Conservation (phyloP, 23 red algal species). For the Gracilariopsis chorda region DNA sequence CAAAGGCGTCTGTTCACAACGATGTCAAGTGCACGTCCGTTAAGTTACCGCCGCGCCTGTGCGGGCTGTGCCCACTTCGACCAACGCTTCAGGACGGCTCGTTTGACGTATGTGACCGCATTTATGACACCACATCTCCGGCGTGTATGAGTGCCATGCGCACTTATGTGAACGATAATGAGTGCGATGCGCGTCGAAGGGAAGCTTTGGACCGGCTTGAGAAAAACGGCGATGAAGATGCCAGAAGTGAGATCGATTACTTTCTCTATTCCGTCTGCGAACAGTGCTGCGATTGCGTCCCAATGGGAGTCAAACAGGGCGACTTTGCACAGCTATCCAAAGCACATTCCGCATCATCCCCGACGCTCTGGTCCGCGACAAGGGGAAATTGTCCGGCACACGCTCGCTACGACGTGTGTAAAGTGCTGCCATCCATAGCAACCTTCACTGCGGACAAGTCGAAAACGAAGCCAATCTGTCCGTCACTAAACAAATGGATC, state of each 20-base stretch:
- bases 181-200: slow-evolving; percentile 3
- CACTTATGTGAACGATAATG: slow-evolving; percentile 22
- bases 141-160: background rate
- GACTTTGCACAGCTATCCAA: background rate
- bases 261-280: slow-evolving; percentile 60
- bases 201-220: background rate
- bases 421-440: slow-evolving; percentile 15
- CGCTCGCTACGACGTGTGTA: slow-evolving; percentile 41
- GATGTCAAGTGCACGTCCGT: slow-evolving; percentile 42
- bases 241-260: slow-evolving; percentile 22
- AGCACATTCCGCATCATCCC: background rate
- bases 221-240: slow-evolving; percentile 11
- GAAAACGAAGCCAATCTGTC: background rate
- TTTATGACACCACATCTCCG: slow-evolving; percentile 26
- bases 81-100: background rate
- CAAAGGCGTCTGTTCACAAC: background rate
- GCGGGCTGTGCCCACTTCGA: background rate
- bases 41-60: slow-evolving; percentile 10
- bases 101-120: slow-evolving; percentile 24
- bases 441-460: background rate
- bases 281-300: slow-evolving; percentile 57
- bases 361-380: slow-evolving; percentile 5
- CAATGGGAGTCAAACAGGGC: slow-evolving; percentile 3
- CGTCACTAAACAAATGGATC: slow-evolving; percentile 10
- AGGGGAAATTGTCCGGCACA: slow-evolving; percentile 58